phyloP scores from a whole-genome alignment of 2,329 filamentous ascomycete genomes.

The Lojkania enalia region DNA sequence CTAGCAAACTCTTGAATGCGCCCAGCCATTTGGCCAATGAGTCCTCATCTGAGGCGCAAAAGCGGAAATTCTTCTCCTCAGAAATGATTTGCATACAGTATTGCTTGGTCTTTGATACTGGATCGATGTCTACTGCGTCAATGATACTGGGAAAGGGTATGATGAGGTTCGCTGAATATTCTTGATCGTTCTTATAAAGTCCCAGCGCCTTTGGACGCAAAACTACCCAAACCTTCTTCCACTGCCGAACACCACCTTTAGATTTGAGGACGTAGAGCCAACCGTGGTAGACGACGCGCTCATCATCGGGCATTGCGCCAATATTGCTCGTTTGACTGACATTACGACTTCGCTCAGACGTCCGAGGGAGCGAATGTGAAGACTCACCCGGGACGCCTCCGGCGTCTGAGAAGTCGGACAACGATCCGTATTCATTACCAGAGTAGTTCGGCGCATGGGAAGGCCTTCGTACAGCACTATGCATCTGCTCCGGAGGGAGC shows the following conservation, averaged over 20 bases:
- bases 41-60: constrained; percentile 74
- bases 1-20: constrained; percentile 83
- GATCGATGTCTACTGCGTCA: constrained; percentile 90
- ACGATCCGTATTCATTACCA: constrained; percentile 70
- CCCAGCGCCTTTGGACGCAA: constrained; percentile 82
- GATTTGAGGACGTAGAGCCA: constrained; percentile 84
- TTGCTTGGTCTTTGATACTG: constrained; percentile 79
- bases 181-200: constrained; percentile 88
- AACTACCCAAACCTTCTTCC: constrained; percentile 95
- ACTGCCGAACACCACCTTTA: constrained; percentile 82
- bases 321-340: constrained; percentile 64
- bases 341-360: constrained; percentile 51
- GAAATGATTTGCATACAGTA: constrained; percentile 92
- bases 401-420: constrained; percentile 83
- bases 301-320: constrained; percentile 61
- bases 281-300: constrained; percentile 92
- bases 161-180: constrained; percentile 85
- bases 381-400: constrained; percentile 55
- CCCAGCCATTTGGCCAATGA: constrained; percentile 81
- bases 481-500: constrained; percentile 33
- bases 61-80: constrained; percentile 70
- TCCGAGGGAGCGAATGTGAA: constrained; percentile 49
- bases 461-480: constrained; percentile 54
- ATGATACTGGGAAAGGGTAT: constrained; percentile 78
- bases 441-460: constrained; percentile 68